Conservation (phyloP, 345 rosid genomes). For the Camelina hispida region DNA sequence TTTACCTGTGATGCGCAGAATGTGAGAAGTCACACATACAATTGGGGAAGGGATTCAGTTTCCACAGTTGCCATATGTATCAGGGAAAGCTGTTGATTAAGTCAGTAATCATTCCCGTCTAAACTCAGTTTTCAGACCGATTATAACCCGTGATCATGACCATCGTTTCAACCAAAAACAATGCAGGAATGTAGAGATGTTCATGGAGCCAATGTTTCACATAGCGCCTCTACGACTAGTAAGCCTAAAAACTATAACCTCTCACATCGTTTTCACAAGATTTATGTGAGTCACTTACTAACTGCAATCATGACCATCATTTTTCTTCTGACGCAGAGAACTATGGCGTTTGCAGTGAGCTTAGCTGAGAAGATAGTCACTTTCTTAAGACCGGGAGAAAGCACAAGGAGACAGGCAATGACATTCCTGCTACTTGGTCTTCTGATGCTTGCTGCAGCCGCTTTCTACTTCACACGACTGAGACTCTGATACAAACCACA, state of each 20-base stretch:
- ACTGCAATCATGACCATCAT: neutral
- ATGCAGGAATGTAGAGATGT: constrained; percentile 81
- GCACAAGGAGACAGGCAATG: constrained; percentile 30
- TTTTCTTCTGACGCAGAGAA: constrained; percentile 48
- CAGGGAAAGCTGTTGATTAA: constrained; percentile 69
- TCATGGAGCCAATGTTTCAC: constrained; percentile 75
- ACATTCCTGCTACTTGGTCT: constrained; percentile 30
- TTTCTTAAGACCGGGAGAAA: constrained; percentile 26
- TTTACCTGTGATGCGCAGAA: constrained; percentile 50
- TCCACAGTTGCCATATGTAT: constrained; percentile 68
- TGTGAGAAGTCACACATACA: constrained; percentile 62
- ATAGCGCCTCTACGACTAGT: constrained; percentile 64
- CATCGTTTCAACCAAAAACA: constrained; percentile 7
- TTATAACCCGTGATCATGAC: constrained; percentile 17
- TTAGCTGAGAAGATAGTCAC: constrained; percentile 47
- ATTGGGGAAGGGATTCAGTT: constrained; percentile 77
- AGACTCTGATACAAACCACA: constrained; percentile 16
- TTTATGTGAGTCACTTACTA: constrained; percentile 2
- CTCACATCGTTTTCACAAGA: neutral
- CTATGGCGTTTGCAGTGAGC: constrained; percentile 43
- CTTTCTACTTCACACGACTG: constrained; percentile 41
- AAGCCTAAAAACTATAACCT: constrained; percentile 6
- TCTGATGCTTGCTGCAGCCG: constrained; percentile 33
- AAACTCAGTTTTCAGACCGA: neutral
- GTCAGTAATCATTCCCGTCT: constrained; percentile 41